Evolutionary conservation across 2,329 filamentous ascomycete species (phyloP).

Genomic region (Trichoderma afroharzianum): DNA sequence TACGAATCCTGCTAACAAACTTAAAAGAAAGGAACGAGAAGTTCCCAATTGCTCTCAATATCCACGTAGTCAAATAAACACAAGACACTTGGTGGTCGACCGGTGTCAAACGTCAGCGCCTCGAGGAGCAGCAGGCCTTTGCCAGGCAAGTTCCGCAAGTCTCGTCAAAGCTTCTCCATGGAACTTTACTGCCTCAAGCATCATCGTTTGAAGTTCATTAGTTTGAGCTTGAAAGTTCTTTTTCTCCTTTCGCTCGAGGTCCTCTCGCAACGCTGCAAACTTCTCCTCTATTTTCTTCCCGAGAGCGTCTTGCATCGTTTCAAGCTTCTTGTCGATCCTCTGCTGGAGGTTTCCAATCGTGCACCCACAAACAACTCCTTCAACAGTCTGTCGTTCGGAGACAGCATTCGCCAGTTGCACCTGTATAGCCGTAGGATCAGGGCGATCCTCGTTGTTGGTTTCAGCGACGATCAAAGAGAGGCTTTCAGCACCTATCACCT

Average conservation of each 20-base stretch:
- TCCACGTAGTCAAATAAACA: not conserved
- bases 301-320: not conserved
- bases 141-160: not conserved
- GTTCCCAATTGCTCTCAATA: not conserved
- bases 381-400: not conserved
- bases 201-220: not conserved
- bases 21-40: not conserved
- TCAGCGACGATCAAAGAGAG: no score
- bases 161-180: not conserved
- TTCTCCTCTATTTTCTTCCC: no score
- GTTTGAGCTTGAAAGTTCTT: not conserved
- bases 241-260: not conserved
- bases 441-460: no score
- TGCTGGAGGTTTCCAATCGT: not conserved
- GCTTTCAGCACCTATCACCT: no score
- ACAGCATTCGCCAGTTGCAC: not conserved
- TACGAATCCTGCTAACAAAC: not conserved
- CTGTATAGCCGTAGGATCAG: no score
- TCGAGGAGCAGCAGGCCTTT: not conserved
- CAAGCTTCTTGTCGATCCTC: not conserved
- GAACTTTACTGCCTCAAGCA: not conserved
- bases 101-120: not conserved
- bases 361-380: not conserved
- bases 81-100: not conserved
- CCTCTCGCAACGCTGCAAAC: no score